Base-by-base conservation (phyloP, 768 basidiomycete genomes). In the Lactarius tabidus region DNA sequence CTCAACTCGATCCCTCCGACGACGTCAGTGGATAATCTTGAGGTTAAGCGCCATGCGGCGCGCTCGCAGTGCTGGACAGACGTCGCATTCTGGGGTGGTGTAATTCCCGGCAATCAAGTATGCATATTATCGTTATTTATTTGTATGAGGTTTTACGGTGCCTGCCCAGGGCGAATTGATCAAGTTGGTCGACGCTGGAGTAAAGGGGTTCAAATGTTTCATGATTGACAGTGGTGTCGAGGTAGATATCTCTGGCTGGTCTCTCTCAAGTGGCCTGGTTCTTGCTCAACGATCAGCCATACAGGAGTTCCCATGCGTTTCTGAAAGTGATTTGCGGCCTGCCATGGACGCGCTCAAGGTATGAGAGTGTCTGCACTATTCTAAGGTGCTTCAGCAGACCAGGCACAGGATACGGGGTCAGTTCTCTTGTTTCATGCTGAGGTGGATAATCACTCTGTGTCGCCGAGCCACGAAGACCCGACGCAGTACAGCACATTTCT, bases 131-230 rank as follows among this genome's bases (percentile, higher is more conserved):
- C 51, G 5, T 33, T 15, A 38, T 39, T 35, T 12, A 3, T 14
- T 12, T 8, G 12, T 12, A 17, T 51, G 43, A 64, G 9, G 23
- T 45, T 14, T 29, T 38, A n/a, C 36, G n/a, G 29, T 38, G 26
- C 26, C 56, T 33, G 61, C 56, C 52, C 68, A 95, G 93, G 73
- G 75, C 51, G 82, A 95, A 70, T 82, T 99, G 52, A 81, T 80
- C 63, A 85, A 88, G n/a, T 79, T 98, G 51, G 78, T 95, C 17
- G 74, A 83, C 35, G 84, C 84, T 36, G 95, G 97, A 7, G 90
- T 97, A 35, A 91, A 89, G 77, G 96, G 96, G 0, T 98, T 98
- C 82, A 98, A 98, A 75, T 97, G 95, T 74, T 98, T 98, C 75
- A 78, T 98, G 69, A 95, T 95, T 67, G 89, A 96, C 69, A 96